Evolutionary conservation across 106 monocot genomes (phyloP).

Genomic region (Allium sativum): DNA sequence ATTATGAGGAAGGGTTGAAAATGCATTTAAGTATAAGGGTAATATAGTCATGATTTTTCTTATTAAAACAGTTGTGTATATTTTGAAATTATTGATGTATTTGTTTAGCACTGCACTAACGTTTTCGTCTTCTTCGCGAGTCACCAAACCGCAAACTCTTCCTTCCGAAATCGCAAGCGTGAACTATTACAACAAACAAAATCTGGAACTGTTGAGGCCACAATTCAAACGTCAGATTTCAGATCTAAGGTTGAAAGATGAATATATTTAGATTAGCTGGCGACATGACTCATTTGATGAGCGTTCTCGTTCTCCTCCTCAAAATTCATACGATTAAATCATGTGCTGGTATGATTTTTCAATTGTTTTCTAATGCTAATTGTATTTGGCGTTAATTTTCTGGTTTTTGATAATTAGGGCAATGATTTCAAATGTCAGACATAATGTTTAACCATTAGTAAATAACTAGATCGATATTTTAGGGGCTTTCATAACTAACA

Average conservation of each 20-base stretch:
- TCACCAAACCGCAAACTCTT: too few relatives aligned
- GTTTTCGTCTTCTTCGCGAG: too few relatives aligned
- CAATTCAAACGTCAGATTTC: background rate
- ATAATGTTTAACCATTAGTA: background rate
- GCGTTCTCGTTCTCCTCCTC: slow-evolving; percentile 83
- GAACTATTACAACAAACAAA: too few relatives aligned
- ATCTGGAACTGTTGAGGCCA: too few relatives aligned
- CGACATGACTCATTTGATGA: slow-evolving; percentile 92
- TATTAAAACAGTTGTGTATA: too few relatives aligned
- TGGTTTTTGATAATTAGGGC: background rate
- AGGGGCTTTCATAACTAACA: background rate
- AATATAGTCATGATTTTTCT: too few relatives aligned
- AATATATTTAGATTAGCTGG: slow-evolving; percentile 83
- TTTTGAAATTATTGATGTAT: too few relatives aligned
- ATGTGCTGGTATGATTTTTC: slow-evolving; percentile 48
- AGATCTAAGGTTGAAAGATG: slow-evolving; percentile 32
- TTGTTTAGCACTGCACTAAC: too few relatives aligned
- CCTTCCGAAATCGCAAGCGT: too few relatives aligned
- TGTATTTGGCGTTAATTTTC: background rate
- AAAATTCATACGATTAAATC: slow-evolving; percentile 96
- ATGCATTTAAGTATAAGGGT: too few relatives aligned
- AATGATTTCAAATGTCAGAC: background rate
- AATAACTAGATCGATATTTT: background rate
- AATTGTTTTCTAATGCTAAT: background rate
- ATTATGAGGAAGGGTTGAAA: too few relatives aligned